Base-by-base conservation (phyloP, 495 filamentous ascomycete genomes). In the Ramalina peruviana region DNA sequence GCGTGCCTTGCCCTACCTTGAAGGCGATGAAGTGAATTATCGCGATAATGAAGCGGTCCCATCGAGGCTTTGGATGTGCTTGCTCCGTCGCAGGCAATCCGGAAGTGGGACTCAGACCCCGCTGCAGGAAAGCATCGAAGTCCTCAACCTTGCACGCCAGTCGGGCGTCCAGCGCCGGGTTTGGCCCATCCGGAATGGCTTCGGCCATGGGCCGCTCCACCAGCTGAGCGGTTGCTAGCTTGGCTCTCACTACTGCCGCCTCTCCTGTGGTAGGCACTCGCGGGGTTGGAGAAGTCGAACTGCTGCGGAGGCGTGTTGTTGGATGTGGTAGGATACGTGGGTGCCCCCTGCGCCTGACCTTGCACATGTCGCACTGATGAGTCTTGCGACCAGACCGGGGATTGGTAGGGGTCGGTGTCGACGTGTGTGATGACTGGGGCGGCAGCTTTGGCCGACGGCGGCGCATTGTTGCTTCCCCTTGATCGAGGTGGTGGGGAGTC, bases 291-390 rank as follows among this genome's bases (percentile, higher is more conserved):
- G 47, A 60, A 60, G 6, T 58, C 59, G 25, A 49, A 50, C 6
- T 50, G 47, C 36, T 55, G 52, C 13, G 58, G 57, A 26, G 58
- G 58, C 16, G 57, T 58, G 36, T 53, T 45, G 15, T 60, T 53
- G 25, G 44, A 49, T 12, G 65, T 68, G 17, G 56, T 47, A 0
- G 67, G 65, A 54, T 70, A 68, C 3, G 58, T 54, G 23, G 72
- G 67, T 43, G 59, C 62, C 25, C 36, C 54, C 36, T 50, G 48
- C 19, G 62, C 62, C 7, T 78, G 75, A 9, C 80, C 82, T 53
- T 84, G 80, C 13, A 92, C 78, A 55, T 88, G 85, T 21, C 84
- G 76, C 21, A 83, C 88, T 26, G 82, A 87, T 50, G 74, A 82
- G 62, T 93, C 88, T 59, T 85, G 82, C 51, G 86, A 81, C 81